phyloP scores from a whole-genome alignment of 2,329 filamentous ascomycete species.

The Exophiala alcalophila region DNA sequence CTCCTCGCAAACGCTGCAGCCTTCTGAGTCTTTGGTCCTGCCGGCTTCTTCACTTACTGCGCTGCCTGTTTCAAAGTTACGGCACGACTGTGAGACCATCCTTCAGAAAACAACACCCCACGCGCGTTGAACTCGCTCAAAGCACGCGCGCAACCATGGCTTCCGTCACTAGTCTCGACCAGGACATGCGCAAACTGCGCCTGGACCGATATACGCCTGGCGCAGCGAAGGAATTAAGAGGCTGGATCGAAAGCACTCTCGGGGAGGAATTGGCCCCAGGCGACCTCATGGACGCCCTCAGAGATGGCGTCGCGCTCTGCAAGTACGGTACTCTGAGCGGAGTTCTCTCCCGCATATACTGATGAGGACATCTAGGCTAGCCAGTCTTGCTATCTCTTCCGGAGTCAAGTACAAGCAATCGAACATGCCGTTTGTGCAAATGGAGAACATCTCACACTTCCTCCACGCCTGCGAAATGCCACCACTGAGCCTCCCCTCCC shows the following conservation, averaged over 20 bases:
- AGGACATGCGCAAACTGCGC: slow-evolving; percentile 90
- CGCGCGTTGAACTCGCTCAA: background rate
- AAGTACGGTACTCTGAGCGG: slow-evolving; percentile 65
- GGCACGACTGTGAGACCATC: no score
- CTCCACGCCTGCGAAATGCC: slow-evolving; percentile 80
- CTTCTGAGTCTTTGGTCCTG: background rate
- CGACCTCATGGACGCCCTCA: slow-evolving; percentile 81
- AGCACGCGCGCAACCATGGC: slow-evolving; percentile 61
- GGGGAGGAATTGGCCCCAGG: slow-evolving; percentile 67
- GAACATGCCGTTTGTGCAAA: slow-evolving; percentile 95
- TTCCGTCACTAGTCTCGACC: slow-evolving; percentile 88
- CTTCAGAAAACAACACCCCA: background rate
- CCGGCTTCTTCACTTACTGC: slow-evolving; percentile 1
- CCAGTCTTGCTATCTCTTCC: slow-evolving; percentile 76
- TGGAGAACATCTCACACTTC: slow-evolving; percentile 99
- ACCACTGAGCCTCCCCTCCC: slow-evolving; percentile 81
- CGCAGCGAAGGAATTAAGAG: slow-evolving; percentile 77
- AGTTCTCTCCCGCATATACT: background rate
- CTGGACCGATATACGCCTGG: slow-evolving; percentile 89
- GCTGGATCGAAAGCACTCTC: slow-evolving; percentile 81
- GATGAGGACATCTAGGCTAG: slow-evolving; percentile 57
- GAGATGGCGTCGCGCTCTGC: slow-evolving; percentile 90
- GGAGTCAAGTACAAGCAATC: slow-evolving; percentile 88
- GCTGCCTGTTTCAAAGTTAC: slow-evolving; percentile 2
- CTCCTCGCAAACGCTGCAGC: slow-evolving; percentile 3